These are phyloP conservation scores for Vanderwaltozyma verrucispora DNA, from an alignment of 805 yeast genomes.

Conservation along the genomic window DNA sequence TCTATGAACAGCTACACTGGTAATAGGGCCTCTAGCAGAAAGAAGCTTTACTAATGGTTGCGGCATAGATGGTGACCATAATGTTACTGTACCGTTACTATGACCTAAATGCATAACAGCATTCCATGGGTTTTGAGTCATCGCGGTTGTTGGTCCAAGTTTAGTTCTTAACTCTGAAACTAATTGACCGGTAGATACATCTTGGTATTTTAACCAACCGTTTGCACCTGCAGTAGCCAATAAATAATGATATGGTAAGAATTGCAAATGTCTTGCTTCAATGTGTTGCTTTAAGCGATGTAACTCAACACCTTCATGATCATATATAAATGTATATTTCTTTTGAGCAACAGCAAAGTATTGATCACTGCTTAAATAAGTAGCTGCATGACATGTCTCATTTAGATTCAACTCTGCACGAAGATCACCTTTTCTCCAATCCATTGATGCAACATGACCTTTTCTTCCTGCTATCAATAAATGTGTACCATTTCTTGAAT, in stretches of 20 bases:
- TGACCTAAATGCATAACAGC: conserved; percentile 93
- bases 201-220: conserved; percentile 86
- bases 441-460: conserved; percentile 94
- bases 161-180: conserved; percentile 80
- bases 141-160: conserved; percentile 79
- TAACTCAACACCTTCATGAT: conserved; percentile 80
- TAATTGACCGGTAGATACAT: conserved; percentile 82
- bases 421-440: conserved; percentile 82
- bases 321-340: conserved; percentile 86
- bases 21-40: conserved; percentile 76
- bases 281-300: conserved; percentile 87
- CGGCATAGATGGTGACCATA: conserved; percentile 88
- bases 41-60: conserved; percentile 78
- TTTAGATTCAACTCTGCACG: conserved; percentile 75
- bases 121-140: conserved; percentile 91
- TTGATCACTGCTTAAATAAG: conserved; percentile 85
- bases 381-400: conserved; percentile 86
- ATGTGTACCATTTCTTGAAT: conserved; percentile 79
- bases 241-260: conserved; percentile 85
- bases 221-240: conserved; percentile 83
- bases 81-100: conserved; percentile 79
- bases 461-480: conserved; percentile 76
- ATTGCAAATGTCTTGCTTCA: conserved; percentile 74
- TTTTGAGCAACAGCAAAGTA: conserved; percentile 96
- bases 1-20: conserved; percentile 78